These are phyloP conservation scores for Thelonectria olida DNA, from an alignment of 2,329 filamentous ascomycete species.

Conservation along the genomic window DNA sequence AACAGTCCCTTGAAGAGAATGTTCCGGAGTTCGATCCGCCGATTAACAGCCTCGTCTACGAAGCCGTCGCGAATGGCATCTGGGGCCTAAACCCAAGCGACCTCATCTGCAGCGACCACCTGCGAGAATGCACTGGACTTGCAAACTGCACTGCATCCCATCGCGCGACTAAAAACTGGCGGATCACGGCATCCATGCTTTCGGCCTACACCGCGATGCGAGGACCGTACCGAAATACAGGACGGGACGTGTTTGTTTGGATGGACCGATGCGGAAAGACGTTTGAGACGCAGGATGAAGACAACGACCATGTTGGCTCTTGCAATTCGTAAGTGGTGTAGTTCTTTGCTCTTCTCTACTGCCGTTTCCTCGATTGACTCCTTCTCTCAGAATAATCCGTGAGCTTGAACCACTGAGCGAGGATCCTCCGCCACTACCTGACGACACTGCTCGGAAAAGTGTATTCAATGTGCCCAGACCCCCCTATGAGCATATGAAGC, in stretches of 20 bases:
- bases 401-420: slow-evolving; percentile 14
- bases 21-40: background rate
- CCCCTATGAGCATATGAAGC: slow-evolving; percentile 17
- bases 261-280: slow-evolving; percentile 24
- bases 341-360: background rate
- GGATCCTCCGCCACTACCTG: slow-evolving; percentile 13
- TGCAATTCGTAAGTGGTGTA: slow-evolving; percentile 15
- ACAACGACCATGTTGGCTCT: background rate
- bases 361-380: background rate
- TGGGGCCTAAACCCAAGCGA: slow-evolving; percentile 17
- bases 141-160: slow-evolving; percentile 10
- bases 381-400: slow-evolving; percentile 4
- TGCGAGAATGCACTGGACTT: background rate
- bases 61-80: slow-evolving; percentile 8
- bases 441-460: background rate
- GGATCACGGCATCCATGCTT: slow-evolving; percentile 38
- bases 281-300: slow-evolving; percentile 2
- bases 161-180: slow-evolving; percentile 26
- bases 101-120: slow-evolving; percentile 7
- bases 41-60: slow-evolving; percentile 14
- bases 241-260: slow-evolving; percentile 42
- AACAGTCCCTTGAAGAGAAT: background rate
- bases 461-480: slow-evolving; percentile 18
- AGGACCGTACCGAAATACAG: slow-evolving; percentile 36
- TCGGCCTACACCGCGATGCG: slow-evolving; percentile 47